Conservation (phyloP, 192 early-diverging fungal species). For the Thamnidium elegans region DNA sequence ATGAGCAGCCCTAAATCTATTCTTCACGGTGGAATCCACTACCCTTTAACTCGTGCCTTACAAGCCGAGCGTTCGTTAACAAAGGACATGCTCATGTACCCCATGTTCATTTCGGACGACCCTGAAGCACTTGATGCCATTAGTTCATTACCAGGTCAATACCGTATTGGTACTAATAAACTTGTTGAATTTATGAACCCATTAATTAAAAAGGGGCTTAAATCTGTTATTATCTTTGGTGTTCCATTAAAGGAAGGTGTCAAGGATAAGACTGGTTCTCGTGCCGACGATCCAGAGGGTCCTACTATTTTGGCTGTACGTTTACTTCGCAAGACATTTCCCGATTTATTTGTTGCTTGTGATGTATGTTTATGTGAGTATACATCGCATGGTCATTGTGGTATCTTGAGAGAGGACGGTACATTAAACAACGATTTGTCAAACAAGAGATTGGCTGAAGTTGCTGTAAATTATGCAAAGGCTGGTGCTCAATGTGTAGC, state of each 20-base stretch:
- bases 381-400: conserved; percentile 96
- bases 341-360: conserved; percentile 80
- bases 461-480: conserved; percentile 82
- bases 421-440: conserved; percentile 78
- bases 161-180: conserved; percentile 77
- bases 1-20: conserved; percentile 44
- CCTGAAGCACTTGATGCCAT: conserved; percentile 74
- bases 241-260: conserved; percentile 76
- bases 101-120: conserved; percentile 90
- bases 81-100: conserved; percentile 82
- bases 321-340: conserved; percentile 73
- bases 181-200: conserved; percentile 75
- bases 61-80: conserved; percentile 69
- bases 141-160: conserved; percentile 81
- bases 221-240: conserved; percentile 89
- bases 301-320: conserved; percentile 85
- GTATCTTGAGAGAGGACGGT: conserved; percentile 72
- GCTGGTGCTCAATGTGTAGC: conserved; percentile 91
- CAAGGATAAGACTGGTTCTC: conserved; percentile 74
- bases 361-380: conserved; percentile 98
- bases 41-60: conserved; percentile 78
- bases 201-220: conserved; percentile 85
- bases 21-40: conserved; percentile 87
- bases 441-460: conserved; percentile 78
- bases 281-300: conserved; percentile 77